Evolutionary conservation across 768 basidiomycete genomes (phyloP), one percentile per base, ranked within the genome.

Genomic region (Sporobolomyces pararoseus): DNA sequence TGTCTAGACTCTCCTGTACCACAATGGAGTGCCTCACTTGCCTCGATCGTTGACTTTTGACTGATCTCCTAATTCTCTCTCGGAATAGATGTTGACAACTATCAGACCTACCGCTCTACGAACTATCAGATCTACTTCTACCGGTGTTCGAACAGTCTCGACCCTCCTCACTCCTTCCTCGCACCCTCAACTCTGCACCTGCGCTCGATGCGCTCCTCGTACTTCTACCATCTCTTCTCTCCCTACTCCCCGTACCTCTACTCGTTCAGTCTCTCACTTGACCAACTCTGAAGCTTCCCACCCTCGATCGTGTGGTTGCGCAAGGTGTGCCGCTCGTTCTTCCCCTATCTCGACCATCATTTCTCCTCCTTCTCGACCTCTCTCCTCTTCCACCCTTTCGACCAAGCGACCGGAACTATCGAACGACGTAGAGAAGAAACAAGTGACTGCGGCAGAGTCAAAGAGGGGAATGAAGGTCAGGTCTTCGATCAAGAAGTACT

Each of bases 391-490:
- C 29, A n/a, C 51, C 62, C 3, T 57, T 46, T 0, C 54, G 55
- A 9, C 60, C 63, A 23, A 42, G 46, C 25, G 51, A 21, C 58
- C 66, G 3, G 59, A 4, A 9, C 21, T 39, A 2, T 31, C 34
- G 2, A 39, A 46, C 6, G 31, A 31, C 1, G 50, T 34, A 5
- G n/a, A 51, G 27, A 27, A 25, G 27, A 23, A 46, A 12, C 42
- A 29, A 42, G 42, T 2, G 42, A 46, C 13, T 23, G 46, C 46
- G 46, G 9, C 32, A 10, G 44, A 60, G 12, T 32, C 32, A 21
- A 44, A 51, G 39, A 73, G 82, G 53, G 91, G 92, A 54, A 94
- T 96, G 90, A 99, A 99, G 83, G 93, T 98, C 68, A 86, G 95
- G 72, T 89, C 90, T 29, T 91, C 91, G 5, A 90, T 98, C 75